Base-by-base conservation (phyloP, 768 basidiomycete genomes). In the Termitomyces sp. region DNA sequence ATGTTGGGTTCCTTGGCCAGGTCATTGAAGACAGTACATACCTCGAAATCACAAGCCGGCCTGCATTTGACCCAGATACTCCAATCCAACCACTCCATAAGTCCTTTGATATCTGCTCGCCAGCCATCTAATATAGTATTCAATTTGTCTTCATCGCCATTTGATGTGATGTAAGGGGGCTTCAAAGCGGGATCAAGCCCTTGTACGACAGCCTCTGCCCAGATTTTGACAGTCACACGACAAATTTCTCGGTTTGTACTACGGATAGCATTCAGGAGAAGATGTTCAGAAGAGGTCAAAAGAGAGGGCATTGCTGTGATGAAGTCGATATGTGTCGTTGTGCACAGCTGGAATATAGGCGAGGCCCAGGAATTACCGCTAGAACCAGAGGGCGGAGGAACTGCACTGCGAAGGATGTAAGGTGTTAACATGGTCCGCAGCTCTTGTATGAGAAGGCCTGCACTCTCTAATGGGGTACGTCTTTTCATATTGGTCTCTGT, bases 31-130 rank as follows among this genome's bases (percentile, higher is more conserved):
- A 25, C 53, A 39, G 27, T 19, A 68, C 74, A 2, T 47, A 81
- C 81, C 69, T 81, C 75, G 30, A 67, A 65, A 9, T 62, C 63
- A 66, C 82, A 84, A 0, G 63, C 71, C 27, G 81, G 80, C 3
- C 63, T 65, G 50, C 82, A 83, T 43, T 68, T 77, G 2, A 75
- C 61, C 81, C 82, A 83, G 7, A 72, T 64, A 39, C 66, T 73
- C 81, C 82, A 84, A 57, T 78, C 81, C 0, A 83, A 65, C 81
- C 82, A 83, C 0, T 37, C 44, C 73, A 82, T 78, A 21, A 83
- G 60, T 2, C 48, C 57, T 7, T 68, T 57, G 23, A 78, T 46
- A 9, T 73, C 69, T 21, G 37, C 44, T 8, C 52, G 63, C 81
- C 81, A 82, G 5, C 50, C 34, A 12, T 23, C 21, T n/a, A 67